Base-by-base conservation (phyloP, 2,329 filamentous ascomycete species). In the Xylaria polymorpha region DNA sequence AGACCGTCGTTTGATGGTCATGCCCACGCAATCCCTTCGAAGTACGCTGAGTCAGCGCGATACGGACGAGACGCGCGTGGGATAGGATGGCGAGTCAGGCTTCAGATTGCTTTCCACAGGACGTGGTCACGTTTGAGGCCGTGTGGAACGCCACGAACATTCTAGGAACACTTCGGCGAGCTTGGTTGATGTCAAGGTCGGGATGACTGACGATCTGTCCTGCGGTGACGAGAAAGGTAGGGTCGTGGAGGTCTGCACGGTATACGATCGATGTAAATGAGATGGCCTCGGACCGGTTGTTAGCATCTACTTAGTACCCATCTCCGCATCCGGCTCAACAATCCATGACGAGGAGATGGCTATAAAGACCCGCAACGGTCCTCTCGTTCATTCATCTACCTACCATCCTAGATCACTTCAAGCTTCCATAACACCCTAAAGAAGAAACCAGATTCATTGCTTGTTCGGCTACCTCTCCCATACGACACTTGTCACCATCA, bases 41-140 rank as follows among this genome's bases (percentile, higher is more conserved):
- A 22, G 8, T 2, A 61, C 20, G n/a, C 15, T 46, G 20, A n/a
- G n/a, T 61, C 57, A 56, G 50, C 44, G 25, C 41, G 29, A 44
- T 46, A 67, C 64, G 50, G 29, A 51, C 37, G 18, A 46, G 51
- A 43, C 25, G 22, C 43, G 43, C 18, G 25, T 56, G 41, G 20
- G 39, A 22, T n/a, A 18, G 8, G 18, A 57, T n/a, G 53, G n/a
- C 65, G 58, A 68, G 61, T 70, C 8, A 66, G 58, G 37, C 66
- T 35, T 39, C 43, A 50, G 66, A 32, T 66, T 63, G 66, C 68
- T 57, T 14, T 18, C 18, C 66, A 66, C 65, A 66, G 35, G 25
- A 41, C 15, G 37, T 46, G 12, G 37, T 50, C 62, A 64, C 39
- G 68, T 70, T 66, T 58, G 48, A 60, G 41, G 18, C 32, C 48